Conservation (phyloP, 768 basidiomycete species). For the Mycena galopus region DNA sequence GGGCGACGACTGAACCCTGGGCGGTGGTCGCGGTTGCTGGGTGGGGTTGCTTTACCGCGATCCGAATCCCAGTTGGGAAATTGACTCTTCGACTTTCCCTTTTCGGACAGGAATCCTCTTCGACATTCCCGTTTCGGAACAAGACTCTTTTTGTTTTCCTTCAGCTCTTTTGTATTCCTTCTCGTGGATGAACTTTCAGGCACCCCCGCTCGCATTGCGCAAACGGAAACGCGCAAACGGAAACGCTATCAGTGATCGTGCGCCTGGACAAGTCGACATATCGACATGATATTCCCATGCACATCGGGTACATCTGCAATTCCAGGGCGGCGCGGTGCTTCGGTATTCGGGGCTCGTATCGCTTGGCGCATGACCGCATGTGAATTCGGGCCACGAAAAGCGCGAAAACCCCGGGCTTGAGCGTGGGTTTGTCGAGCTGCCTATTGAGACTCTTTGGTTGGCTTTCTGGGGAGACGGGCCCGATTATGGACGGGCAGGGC, state of each 20-base stretch:
- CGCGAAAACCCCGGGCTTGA: conserved; percentile 1
- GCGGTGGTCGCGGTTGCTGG: too few species aligned
- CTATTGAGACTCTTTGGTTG: background rate
- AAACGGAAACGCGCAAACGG: too few species aligned
- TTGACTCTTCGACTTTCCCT: background rate
- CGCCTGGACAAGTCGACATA: conserved; percentile 23
- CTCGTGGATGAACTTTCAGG: too few species aligned
- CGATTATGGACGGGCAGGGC: background rate
- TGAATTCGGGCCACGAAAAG: background rate
- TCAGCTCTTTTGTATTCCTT: background rate
- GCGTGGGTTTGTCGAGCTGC: background rate
- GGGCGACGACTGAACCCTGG: too few species aligned
- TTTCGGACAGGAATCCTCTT: too few species aligned
- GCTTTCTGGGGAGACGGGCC: background rate
- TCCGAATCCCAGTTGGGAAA: too few species aligned
- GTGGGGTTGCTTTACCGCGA: too few species aligned
- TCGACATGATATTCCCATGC: conserved; percentile 30
- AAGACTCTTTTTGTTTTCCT: background rate
- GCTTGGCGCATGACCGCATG: conserved; percentile 25
- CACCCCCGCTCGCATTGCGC: too few species aligned
- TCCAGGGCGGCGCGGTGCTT: background rate
- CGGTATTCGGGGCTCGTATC: background rate
- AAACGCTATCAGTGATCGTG: conserved; percentile 5
- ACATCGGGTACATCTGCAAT: background rate
- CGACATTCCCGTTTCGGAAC: too few species aligned